Conservation (phyloP, 176 grass and related monocot species). For the Poa annua region DNA sequence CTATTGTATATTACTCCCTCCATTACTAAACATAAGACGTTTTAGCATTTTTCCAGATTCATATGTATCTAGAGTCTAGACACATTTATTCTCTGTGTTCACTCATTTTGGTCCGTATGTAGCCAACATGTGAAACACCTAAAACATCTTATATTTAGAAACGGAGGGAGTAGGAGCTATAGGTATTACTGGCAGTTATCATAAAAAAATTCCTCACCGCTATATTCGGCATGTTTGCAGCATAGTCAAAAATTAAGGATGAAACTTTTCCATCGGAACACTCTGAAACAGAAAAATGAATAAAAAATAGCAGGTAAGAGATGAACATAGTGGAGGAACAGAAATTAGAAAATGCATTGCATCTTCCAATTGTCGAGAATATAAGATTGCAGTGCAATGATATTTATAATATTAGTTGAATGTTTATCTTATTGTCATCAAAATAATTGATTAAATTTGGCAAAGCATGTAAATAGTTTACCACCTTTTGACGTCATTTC, state of each 20-base stretch:
- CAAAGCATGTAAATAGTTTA: constrained; percentile 1
- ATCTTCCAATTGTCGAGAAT: constrained; percentile 22
- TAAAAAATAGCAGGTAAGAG: constrained; percentile 37
- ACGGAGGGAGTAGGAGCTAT: constrained; percentile 23
- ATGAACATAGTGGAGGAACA: constrained; percentile 26
- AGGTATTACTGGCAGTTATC: constrained; percentile 51
- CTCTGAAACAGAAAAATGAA: constrained; percentile 56
- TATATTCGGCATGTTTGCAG: constrained; percentile 61
- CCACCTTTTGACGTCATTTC: constrained; percentile 67
- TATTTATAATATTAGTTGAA: constrained; percentile 12
- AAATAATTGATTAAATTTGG: constrained; percentile 30
- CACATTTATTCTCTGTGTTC: too few species aligned
- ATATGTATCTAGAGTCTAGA: too few species aligned
- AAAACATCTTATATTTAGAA: too few species aligned
- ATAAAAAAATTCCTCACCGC: constrained; percentile 61
- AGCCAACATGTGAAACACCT: too few species aligned
- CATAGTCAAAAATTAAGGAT: constrained; percentile 68
- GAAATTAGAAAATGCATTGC: constrained; percentile 10
- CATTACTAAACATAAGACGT: too few species aligned
- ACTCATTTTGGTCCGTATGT: too few species aligned
- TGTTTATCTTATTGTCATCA: constrained; percentile 33
- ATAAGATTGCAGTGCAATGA: constrained; percentile 13
- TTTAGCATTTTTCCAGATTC: too few species aligned
- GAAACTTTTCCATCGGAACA: constrained; percentile 54
- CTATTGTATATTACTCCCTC: constrained; percentile 3